Evolutionary conservation across 306 rosid genomes (phyloP).

Genomic region (Carpinus viminea): DNA sequence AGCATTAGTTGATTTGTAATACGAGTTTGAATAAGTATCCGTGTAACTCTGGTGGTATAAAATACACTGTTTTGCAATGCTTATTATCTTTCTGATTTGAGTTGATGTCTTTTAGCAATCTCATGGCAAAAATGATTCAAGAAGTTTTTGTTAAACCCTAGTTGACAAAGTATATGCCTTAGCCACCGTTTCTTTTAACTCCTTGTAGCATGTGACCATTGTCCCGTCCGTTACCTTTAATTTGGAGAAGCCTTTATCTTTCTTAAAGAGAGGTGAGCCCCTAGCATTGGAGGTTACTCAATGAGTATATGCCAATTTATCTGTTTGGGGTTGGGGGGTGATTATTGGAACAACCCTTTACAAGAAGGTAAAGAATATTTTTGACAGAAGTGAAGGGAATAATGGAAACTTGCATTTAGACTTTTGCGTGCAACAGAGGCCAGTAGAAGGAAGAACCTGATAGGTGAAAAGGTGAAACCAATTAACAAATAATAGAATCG

Average conservation of each 20-base stretch:
- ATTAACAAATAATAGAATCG: neutral
- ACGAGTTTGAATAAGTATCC: conserved; percentile 26
- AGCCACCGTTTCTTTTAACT: neutral
- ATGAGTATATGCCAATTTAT: too few relatives aligned
- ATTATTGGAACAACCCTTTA: too few relatives aligned
- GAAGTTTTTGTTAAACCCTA: neutral
- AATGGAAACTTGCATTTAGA: neutral
- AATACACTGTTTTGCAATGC: neutral
- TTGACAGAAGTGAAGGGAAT: neutral
- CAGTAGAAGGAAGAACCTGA: neutral
- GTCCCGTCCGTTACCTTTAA: neutral
- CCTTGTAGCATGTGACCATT: neutral
- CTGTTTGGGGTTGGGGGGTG: too few relatives aligned
- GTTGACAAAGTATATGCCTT: neutral
- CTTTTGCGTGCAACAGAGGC: neutral
- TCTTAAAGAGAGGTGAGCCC: neutral
- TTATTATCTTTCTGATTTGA: neutral
- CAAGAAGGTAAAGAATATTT: neutral
- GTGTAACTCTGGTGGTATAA: conserved; percentile 20
- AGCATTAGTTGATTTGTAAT: neutral
- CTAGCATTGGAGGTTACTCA: neutral
- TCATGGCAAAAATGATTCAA: neutral
- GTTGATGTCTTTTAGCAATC: neutral
- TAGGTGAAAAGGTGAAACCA: too few relatives aligned
- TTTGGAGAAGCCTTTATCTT: neutral